Base-by-base conservation (phyloP, 2,329 filamentous ascomycete genomes). In the Blastomyces gilchristii region DNA sequence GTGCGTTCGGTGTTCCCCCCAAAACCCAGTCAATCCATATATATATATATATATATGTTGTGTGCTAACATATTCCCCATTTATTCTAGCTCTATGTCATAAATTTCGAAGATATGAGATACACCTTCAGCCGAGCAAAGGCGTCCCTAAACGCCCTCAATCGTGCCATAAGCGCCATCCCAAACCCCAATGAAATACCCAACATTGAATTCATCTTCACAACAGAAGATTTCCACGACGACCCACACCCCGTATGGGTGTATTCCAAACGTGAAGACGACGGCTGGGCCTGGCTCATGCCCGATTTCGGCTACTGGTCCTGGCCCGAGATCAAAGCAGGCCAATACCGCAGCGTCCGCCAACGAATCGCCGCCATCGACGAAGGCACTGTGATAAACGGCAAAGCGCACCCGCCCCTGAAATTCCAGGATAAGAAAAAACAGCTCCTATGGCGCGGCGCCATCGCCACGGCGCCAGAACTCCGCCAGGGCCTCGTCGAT, bases 251-350 rank as follows among this genome's bases (percentile, higher is more conserved):
- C 37, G 58, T 81, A 0, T 79, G 79, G 79, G 74, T 75, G 6
- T 81, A 78, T 65, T 75, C 78, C 2, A 75, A 72, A 58, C 72
- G 66, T 45, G 69, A 73, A 9, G 71, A 74, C n/a, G 74, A 79
- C 43, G 69, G 69, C 8, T 69, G 74, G 16, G 71, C 74, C 53
- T 82, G 81, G 81, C 70, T 82, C 25, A 81, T 82, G 70, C 80
- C 81, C 0, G 81, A 83, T 66, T 83, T 82, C 66, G 80, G 79
- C 43, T 82, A 80, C 71, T 83, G 79, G 78, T 74, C 77, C 9
- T 82, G 79, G 80, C 80, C 80, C 2, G 79, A 81, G 63, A 77
- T 78, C 22, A 74, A 75, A 63, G 75, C 78, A 28, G 76, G 78
- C 1, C 70, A 76, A 5, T 79, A 80, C 68, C 71, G 73, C n/a